phyloP scores from a whole-genome alignment of 1,284 basidiomycete species.

The Schizophyllum commune region DNA sequence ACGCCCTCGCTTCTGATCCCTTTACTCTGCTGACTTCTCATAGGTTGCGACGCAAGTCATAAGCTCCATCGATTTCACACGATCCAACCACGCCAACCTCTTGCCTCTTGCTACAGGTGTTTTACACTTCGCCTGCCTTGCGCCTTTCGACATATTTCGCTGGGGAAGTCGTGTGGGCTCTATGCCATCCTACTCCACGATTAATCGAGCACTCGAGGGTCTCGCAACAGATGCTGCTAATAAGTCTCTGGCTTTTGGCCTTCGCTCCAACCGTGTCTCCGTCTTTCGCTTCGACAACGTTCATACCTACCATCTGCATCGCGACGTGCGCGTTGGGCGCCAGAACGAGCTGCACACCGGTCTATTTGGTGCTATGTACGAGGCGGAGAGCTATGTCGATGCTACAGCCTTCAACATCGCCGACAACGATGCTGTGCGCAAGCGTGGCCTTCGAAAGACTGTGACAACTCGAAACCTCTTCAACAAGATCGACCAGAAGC shows the following conservation, averaged over 20 bases:
- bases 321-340: constrained; percentile 14
- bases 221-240: neutral
- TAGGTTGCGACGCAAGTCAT: neutral
- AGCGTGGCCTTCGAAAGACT: constrained; percentile 8
- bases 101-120: neutral
- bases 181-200: neutral
- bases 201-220: neutral
- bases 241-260: neutral
- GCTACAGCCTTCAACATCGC: constrained; percentile 12
- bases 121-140: neutral
- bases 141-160: neutral
- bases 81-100: neutral
- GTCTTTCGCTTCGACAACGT: constrained; percentile 16
- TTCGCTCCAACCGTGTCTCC: neutral
- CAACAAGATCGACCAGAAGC: constrained; percentile 17
- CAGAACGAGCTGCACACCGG: constrained; percentile 19
- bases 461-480: constrained; percentile 17
- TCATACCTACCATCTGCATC: constrained; percentile 13
- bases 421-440: constrained; percentile 11
- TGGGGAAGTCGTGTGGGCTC: neutral
- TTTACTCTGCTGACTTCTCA: too few relatives aligned
- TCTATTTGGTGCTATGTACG: constrained; percentile 12
- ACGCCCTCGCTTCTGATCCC: too few relatives aligned
- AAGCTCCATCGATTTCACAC: neutral
- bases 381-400: constrained; percentile 6